Conservation (phyloP, 2,329 filamentous ascomycete species). For the Exserohilum turcica region DNA sequence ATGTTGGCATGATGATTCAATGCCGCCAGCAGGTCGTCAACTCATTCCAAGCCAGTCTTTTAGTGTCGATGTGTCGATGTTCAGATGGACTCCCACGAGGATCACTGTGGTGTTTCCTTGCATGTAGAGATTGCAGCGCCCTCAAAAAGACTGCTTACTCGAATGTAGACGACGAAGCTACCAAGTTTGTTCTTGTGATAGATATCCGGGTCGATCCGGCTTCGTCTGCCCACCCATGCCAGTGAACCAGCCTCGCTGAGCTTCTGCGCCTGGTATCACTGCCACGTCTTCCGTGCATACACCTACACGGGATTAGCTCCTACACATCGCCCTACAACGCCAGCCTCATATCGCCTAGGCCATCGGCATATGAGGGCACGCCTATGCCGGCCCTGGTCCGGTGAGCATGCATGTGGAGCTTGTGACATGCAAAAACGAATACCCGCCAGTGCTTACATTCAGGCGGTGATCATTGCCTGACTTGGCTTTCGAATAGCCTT, state of each 20-base stretch:
- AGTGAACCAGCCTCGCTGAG: neutral
- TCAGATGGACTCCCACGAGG: neutral
- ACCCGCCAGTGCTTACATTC: too few relatives aligned
- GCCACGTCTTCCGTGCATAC: neutral
- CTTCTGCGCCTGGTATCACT: neutral
- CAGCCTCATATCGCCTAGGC: neutral
- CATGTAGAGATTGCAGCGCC: slow-evolving; percentile 21
- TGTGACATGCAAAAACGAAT: too few relatives aligned
- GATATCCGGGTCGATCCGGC: slow-evolving; percentile 6
- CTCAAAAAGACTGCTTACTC: slow-evolving; percentile 27
- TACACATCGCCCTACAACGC: neutral
- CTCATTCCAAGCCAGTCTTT: slow-evolving; percentile 1
- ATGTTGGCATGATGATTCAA: neutral
- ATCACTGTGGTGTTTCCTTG: slow-evolving; percentile 7
- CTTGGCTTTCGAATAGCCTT: too few relatives aligned
- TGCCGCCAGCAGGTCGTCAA: neutral
- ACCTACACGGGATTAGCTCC: neutral
- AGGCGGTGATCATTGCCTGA: too few relatives aligned
- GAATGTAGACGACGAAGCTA: slow-evolving; percentile 25
- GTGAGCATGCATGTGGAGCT: neutral
- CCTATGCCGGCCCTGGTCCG: neutral
- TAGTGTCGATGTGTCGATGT: slow-evolving; percentile 4
- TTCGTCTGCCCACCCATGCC: neutral
- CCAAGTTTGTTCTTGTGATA: slow-evolving; percentile 23
- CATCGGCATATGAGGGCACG: neutral